Conservation (phyloP, 257 asterid genomes). For the Solanum sejunctum region DNA sequence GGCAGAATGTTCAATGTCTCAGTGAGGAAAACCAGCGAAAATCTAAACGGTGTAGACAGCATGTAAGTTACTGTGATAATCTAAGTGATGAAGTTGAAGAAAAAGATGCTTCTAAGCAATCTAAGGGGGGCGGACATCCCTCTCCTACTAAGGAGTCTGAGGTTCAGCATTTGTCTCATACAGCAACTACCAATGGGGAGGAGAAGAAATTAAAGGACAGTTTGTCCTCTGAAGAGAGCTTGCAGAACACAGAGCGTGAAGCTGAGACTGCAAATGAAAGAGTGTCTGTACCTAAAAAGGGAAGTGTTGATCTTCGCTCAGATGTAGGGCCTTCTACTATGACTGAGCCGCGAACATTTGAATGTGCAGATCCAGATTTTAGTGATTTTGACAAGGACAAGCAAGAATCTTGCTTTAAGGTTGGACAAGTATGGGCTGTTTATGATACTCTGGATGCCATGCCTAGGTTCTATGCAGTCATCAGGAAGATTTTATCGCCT, state of each 20-base stretch:
- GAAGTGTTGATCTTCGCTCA: background rate
- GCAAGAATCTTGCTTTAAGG: conserved; percentile 14
- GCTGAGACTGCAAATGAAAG: background rate
- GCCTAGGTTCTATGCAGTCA: conserved; percentile 58
- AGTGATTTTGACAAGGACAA: conserved; percentile 37
- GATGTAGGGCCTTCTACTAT: background rate
- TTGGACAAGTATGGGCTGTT: conserved; percentile 61
- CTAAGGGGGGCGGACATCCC: background rate
- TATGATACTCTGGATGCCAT: conserved; percentile 49
- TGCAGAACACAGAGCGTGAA: conserved; percentile 4
- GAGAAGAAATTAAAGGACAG: background rate
- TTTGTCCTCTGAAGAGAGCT: conserved; percentile 1
- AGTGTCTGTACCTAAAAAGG: background rate
- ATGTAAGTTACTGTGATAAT: conserved; percentile 15
- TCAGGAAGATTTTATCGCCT: conserved; percentile 11
- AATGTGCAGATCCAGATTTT: conserved; percentile 29
- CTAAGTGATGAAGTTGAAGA: conserved; percentile 10
- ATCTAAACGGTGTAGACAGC: conserved; percentile 24
- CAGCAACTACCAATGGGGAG: background rate
- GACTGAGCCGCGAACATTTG: conserved; percentile 12
- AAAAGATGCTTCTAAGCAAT: conserved; percentile 5
- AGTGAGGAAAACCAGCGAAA: conserved; percentile 5
- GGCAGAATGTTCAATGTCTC: conserved; percentile 1
- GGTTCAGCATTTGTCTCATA: background rate
- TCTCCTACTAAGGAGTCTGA: background rate